Evolutionary conservation across 1,284 basidiomycete species (phyloP).

Genomic region (Malassezia restricta): DNA sequence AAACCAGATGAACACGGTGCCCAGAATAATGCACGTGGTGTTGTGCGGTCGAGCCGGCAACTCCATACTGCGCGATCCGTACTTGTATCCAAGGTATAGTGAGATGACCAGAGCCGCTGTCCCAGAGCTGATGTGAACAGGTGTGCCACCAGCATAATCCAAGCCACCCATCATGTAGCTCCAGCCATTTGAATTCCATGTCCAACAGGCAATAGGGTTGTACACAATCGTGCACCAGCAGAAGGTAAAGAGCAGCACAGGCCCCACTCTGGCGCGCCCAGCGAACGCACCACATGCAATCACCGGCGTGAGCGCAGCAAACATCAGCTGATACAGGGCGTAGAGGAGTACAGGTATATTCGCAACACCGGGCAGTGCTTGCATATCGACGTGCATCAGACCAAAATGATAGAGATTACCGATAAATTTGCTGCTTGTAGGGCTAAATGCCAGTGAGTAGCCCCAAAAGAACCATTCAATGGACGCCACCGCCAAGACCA

Average conservation of each 20-base stretch:
- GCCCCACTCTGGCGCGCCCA: slow-evolving; percentile 76
- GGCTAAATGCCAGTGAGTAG: slow-evolving; percentile 48
- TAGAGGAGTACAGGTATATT: slow-evolving; percentile 67
- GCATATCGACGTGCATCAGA: slow-evolving; percentile 64
- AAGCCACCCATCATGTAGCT: slow-evolving; percentile 44
- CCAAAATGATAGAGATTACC: slow-evolving; percentile 61
- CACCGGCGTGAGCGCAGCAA: slow-evolving; percentile 57
- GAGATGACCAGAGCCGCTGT: slow-evolving; percentile 44
- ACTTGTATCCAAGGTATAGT: slow-evolving; percentile 47
- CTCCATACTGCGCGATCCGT: slow-evolving; percentile 47
- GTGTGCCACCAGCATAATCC: slow-evolving; percentile 48
- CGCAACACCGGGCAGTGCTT: slow-evolving; percentile 53
- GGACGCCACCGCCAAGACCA: slow-evolving; percentile 61
- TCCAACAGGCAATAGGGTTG: slow-evolving; percentile 46
- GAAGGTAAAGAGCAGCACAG: slow-evolving; percentile 77
- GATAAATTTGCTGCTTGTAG: slow-evolving; percentile 47
- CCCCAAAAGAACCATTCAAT: slow-evolving; percentile 53
- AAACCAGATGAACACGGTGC: slow-evolving; percentile 49
- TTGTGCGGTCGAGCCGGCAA: slow-evolving; percentile 48
- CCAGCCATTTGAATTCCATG: slow-evolving; percentile 45
- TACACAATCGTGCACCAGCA: slow-evolving; percentile 86
- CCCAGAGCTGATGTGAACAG: slow-evolving; percentile 48
- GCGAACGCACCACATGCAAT: slow-evolving; percentile 83
- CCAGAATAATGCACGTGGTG: slow-evolving; percentile 46
- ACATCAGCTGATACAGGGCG: slow-evolving; percentile 79